Percentiles rank a stretch among this genome's conserved stretches.
phyloP scores from a whole-genome alignment of 257 asterid genomes.

The Solanum pimpinellifolium region DNA sequence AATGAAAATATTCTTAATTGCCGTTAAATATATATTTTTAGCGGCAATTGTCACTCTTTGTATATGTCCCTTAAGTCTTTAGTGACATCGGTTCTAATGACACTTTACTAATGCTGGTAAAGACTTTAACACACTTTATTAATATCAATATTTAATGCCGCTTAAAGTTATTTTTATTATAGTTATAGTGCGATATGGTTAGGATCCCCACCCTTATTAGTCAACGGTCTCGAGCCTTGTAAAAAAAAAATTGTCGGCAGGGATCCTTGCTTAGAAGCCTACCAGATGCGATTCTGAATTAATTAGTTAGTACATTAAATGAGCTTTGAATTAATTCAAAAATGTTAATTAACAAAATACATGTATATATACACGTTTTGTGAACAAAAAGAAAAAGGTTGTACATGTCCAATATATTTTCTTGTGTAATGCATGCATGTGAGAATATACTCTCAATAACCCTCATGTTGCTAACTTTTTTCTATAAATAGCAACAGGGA shows the following conservation, averaged over 20 bases:
- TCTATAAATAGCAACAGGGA: slow-evolving; percentile 31
- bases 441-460: slow-evolving; percentile 7
- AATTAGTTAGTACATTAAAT: neutral
- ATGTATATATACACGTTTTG: neutral
- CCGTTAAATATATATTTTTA: too few relatives aligned
- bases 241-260: neutral
- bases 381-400: neutral
- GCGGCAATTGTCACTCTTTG: too few relatives aligned
- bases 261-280: neutral
- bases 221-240: neutral
- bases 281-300: neutral
- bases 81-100: too few relatives aligned
- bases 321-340: neutral
- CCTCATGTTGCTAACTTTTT: neutral
- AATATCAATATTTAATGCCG: too few relatives aligned
- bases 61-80: too few relatives aligned
- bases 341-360: neutral
- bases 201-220: neutral
- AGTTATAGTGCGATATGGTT: neutral
- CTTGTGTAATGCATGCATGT: neutral
- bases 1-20: too few relatives aligned
- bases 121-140: too few relatives aligned
- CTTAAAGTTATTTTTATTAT: too few relatives aligned
- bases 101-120: too few relatives aligned
- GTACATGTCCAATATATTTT: neutral